Evolutionary conservation across 139 green algal species (phyloP).

Genomic region (Penium margaritaceum): DNA sequence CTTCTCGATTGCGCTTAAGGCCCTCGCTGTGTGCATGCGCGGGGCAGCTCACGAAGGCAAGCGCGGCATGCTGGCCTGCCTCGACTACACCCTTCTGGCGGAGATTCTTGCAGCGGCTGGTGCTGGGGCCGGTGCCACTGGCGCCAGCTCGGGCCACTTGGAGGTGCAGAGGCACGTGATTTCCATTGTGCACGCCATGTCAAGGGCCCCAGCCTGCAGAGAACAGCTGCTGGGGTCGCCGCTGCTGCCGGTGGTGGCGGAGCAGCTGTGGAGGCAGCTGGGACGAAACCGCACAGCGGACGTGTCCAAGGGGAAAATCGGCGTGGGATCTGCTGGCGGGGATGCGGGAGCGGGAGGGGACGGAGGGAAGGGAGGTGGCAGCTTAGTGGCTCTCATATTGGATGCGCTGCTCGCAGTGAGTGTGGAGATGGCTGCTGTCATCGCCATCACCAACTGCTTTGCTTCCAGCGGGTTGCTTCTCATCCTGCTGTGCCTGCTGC

Average conservation of each 20-base stretch:
- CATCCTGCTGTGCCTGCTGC: conserved; percentile 20
- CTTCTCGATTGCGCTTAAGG: conserved; percentile 23
- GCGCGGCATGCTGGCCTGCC: conserved; percentile 19
- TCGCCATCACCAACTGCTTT: conserved; percentile 21
- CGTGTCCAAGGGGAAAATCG: too few relatives aligned
- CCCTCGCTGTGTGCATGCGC: conserved; percentile 17
- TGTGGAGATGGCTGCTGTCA: conserved; percentile 22
- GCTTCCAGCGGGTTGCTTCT: conserved; percentile 15
- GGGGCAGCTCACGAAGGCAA: conserved; percentile 18
- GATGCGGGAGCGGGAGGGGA: too few relatives aligned
- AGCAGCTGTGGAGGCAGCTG: conserved; percentile 23
- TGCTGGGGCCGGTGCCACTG: too few relatives aligned
- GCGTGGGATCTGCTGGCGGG: too few relatives aligned
- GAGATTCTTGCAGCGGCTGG: conserved; percentile 14
- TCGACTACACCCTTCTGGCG: conserved; percentile 16
- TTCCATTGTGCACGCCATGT: conserved; percentile 11
- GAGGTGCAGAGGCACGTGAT: too few relatives aligned
- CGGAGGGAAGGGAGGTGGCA: too few relatives aligned
- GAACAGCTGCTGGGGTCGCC: conserved; percentile 13
- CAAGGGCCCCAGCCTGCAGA: neutral
- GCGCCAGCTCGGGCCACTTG: too few relatives aligned
- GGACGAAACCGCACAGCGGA: too few relatives aligned
- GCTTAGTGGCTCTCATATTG: too few relatives aligned
- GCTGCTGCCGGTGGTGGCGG: conserved; percentile 10
- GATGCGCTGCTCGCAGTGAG: conserved; percentile 19